Evolutionary conservation across 176 grass and related monocot species (phyloP), one percentile per base, ranked within the genome.

Genomic region (Calamus simplicifolius): DNA sequence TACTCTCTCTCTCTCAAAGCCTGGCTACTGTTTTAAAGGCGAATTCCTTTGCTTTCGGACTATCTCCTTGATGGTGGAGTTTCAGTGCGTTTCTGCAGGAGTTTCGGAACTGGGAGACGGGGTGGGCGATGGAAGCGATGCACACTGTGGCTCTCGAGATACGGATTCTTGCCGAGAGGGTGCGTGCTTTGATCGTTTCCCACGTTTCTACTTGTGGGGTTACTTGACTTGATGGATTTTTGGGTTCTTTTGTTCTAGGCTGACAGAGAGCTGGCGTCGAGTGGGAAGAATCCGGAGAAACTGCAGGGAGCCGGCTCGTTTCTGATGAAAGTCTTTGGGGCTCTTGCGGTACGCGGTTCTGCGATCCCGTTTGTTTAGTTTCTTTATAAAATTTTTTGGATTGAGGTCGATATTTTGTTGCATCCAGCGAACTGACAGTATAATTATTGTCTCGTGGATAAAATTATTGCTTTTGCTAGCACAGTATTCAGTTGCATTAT

Each of bases 31-130:
- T 6, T 23, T 27, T 43, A 10, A 43, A 43, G 35, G 63, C 56
- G 6, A 0, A 54, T 31, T 16, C 28, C 19, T 54, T 50, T 16
- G 5, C 5, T 63, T 12, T 3, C 21, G 43, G 43, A 14, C 17
- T 56, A 52, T 18, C 17, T 35, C 30, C 51, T 73, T 79, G 16
- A 52, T 51, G 59, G 62, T 38, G 25, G 59, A 69, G 64, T 48
- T 75, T 31, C 76, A 98, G 93, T 19, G 84, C 93, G 25, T 98
- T 98, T 65, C 69, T 98, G 56, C 87, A 85, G 79, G 93, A 98
- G 70, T 98, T 98, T 67, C 60, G 93, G 61, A 98, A 92, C 75
- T 98, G 93, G 93, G 93, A 98, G 56, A 83, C 79, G 5, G 66
- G 35, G 4, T 98, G 93, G 93, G 93, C 84, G 16, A 82, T 98